Evolutionary conservation across 2,329 filamentous ascomycete species (phyloP).

Genomic region (Aureobasidium sp.): DNA sequence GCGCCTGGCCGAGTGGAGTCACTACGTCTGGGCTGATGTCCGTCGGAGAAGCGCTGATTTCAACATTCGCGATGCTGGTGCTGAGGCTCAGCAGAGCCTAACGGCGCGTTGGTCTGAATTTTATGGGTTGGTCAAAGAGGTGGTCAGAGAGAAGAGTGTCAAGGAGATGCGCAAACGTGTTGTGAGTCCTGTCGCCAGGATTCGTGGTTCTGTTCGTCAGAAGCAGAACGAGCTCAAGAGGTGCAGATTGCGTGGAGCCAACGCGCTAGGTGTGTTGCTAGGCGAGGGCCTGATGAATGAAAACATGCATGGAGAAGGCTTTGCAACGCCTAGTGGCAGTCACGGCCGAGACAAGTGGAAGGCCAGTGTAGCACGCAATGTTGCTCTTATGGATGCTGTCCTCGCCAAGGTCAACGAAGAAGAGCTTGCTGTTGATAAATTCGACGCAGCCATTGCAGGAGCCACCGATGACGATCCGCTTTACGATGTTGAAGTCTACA

Average conservation of each 20-base stretch:
- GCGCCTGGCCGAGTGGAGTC: constrained; percentile 62
- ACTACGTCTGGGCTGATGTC: constrained; percentile 61
- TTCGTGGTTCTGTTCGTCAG: constrained; percentile 62
- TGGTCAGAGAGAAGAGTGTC: constrained; percentile 63
- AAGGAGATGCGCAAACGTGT: constrained; percentile 62
- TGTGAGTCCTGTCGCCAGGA: constrained; percentile 68
- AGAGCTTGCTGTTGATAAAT: constrained; percentile 45
- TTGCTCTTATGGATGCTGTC: constrained; percentile 79
- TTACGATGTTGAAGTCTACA: constrained; percentile 32
- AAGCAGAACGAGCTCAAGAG: constrained; percentile 66
- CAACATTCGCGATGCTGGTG: constrained; percentile 18
- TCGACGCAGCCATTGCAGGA: constrained; percentile 47
- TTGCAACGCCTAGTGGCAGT: constrained; percentile 20
- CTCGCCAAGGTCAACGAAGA: constrained; percentile 60
- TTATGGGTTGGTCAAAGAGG: constrained; percentile 70
- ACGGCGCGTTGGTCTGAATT: constrained; percentile 42
- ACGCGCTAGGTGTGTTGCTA: constrained; percentile 76
- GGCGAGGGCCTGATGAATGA: constrained; percentile 67
- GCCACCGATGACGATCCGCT: constrained; percentile 45
- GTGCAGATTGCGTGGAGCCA: constrained; percentile 72
- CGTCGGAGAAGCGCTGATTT: constrained; percentile 25
- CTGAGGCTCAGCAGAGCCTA: constrained; percentile 23
- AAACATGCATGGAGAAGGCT: constrained; percentile 26
- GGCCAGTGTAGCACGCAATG: constrained; percentile 66
- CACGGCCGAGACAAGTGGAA: constrained; percentile 51